These are phyloP conservation scores for Apiospora arundinis DNA, from an alignment of 2,329 filamentous ascomycete species.

Conservation along the genomic window DNA sequence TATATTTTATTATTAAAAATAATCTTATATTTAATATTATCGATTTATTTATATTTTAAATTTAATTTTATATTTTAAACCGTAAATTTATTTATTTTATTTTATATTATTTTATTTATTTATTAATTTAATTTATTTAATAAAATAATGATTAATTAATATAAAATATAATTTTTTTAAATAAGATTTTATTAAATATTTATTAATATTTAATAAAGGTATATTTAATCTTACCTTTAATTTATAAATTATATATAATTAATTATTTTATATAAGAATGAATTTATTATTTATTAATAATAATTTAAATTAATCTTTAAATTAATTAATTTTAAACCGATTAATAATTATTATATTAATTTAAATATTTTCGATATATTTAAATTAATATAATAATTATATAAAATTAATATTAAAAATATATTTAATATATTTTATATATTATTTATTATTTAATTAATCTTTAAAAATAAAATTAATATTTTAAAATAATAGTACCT, in stretches of 20 bases:
- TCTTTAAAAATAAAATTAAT: no score
- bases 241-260: not conserved
- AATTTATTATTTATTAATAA: slow-evolving; percentile 3
- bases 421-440: no score
- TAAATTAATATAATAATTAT: no score
- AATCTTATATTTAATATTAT: not conserved
- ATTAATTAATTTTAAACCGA: slow-evolving; percentile 29
- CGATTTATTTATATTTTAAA: not conserved
- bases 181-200: not conserved
- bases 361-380: not conserved
- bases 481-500: no score
- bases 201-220: not conserved
- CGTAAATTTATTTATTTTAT: not conserved
- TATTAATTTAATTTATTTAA: not conserved
- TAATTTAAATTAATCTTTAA: slow-evolving; percentile 36
- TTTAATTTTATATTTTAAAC: not conserved
- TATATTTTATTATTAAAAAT: not conserved
- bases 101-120: not conserved
- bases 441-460: no score
- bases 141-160: not conserved
- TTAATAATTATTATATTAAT: slow-evolving; percentile 22
- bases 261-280: slow-evolving; percentile 29
- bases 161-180: not conserved
- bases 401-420: no score
- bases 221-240: not conserved